These are phyloP conservation scores for Phyllachora maydis DNA, from an alignment of 2,329 filamentous ascomycete genomes.

Conservation along the genomic window DNA sequence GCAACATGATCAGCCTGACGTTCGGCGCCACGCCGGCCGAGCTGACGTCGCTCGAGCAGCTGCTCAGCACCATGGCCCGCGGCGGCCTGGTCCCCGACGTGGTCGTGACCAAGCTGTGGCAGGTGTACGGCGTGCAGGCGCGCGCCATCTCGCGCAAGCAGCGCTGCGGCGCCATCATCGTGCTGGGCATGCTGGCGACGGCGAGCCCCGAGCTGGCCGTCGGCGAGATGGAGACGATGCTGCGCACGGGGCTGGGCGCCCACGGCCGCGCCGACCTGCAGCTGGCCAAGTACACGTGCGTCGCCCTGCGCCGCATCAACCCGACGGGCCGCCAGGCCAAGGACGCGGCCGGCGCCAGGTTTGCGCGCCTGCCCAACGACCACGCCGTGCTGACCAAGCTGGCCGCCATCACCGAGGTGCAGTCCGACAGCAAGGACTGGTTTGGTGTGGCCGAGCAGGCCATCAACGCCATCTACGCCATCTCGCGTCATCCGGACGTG, in stretches of 20 bases:
- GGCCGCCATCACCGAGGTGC: constrained; percentile 67
- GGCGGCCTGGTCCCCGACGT: constrained; percentile 66
- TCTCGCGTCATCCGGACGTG: constrained; percentile 85
- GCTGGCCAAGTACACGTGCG: constrained; percentile 86
- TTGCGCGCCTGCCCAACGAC: constrained; percentile 72
- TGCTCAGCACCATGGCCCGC: constrained; percentile 96
- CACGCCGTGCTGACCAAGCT: constrained; percentile 70
- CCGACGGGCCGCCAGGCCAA: constrained; percentile 64
- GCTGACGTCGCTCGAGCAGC: constrained; percentile 82
- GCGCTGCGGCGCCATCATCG: constrained; percentile 81
- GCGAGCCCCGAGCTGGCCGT: constrained; percentile 86
- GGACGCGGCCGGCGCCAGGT: constrained; percentile 42
- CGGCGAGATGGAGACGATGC: constrained; percentile 84
- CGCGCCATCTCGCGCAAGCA: constrained; percentile 84
- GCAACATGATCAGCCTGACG: constrained; percentile 97
- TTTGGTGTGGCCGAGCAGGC: constrained; percentile 91
- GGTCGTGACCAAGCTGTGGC: constrained; percentile 86
- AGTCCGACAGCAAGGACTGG: constrained; percentile 87
- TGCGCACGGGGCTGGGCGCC: constrained; percentile 69
- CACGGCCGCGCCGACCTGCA: constrained; percentile 68
- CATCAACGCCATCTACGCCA: constrained; percentile 80
- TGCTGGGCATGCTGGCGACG: constrained; percentile 87
- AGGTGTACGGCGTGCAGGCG: constrained; percentile 88
- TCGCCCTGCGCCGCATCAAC: constrained; percentile 80
- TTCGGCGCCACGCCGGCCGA: constrained; percentile 91